These are phyloP conservation scores for Fusarium irregulare DNA, from an alignment of 2,329 filamentous ascomycete genomes.

Conservation along the genomic window DNA sequence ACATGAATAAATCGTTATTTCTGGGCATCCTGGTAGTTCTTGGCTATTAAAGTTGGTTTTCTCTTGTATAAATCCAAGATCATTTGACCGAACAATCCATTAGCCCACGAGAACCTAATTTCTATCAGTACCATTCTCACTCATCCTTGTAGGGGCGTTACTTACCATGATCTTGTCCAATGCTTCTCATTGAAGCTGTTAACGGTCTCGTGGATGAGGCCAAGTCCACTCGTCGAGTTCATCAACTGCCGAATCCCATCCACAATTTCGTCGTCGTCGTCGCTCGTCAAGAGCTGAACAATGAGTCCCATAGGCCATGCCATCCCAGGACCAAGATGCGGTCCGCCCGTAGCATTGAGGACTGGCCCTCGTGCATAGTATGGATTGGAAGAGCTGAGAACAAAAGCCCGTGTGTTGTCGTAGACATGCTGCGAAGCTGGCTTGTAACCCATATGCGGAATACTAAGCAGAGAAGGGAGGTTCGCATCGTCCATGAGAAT, in stretches of 20 bases:
- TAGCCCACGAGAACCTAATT: constrained; percentile 87
- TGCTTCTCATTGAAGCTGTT: constrained; percentile 49
- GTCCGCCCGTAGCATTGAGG: constrained; percentile 63
- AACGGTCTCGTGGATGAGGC: constrained; percentile 78
- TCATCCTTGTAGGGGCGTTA: background rate
- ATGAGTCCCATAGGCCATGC: constrained; percentile 92
- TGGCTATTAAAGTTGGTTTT: constrained; percentile 72
- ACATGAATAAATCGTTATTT: background rate
- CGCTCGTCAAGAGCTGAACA: constrained; percentile 80
- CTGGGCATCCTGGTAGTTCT: constrained; percentile 58
- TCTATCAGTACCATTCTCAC: background rate
- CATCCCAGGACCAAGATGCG: constrained; percentile 70
- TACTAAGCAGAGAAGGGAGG: constrained; percentile 70
- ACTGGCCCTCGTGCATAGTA: constrained; percentile 72
- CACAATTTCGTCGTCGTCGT: constrained; percentile 79
- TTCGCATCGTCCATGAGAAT: constrained; percentile 75
- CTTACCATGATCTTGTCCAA: constrained; percentile 54
- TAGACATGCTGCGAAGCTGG: constrained; percentile 72
- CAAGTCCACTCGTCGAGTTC: constrained; percentile 76
- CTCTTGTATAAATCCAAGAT: constrained; percentile 79
- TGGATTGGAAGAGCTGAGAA: constrained; percentile 76
- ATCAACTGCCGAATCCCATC: constrained; percentile 72
- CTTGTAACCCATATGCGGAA: constrained; percentile 68
- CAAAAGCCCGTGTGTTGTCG: constrained; percentile 80
- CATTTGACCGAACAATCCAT: constrained; percentile 87